Evolutionary conservation across 345 rosid species (phyloP).

Genomic region (Populus euphratica): DNA sequence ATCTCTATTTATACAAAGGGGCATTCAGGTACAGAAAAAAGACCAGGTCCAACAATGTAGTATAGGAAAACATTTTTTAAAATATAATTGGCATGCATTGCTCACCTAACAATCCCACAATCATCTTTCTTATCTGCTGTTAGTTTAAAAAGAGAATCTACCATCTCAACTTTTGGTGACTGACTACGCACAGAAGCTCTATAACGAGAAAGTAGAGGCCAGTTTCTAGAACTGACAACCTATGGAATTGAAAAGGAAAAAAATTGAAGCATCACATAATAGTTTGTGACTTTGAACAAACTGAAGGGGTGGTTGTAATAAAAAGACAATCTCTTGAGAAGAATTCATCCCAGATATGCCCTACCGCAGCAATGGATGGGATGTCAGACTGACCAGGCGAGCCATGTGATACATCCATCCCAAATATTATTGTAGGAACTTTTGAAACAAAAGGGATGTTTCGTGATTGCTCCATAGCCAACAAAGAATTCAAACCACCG

Average conservation of each 20-base stretch:
- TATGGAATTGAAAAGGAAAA: neutral
- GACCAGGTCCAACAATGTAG: no score
- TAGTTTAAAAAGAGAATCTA: conserved; percentile 15
- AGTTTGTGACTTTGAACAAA: neutral
- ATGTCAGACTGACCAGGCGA: conserved; percentile 25
- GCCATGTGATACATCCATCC: conserved; percentile 31
- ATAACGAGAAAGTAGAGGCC: conserved; percentile 21
- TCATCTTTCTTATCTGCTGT: neutral
- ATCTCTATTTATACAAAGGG: neutral
- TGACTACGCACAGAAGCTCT: conserved; percentile 26
- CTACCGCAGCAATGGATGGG: conserved; percentile 31
- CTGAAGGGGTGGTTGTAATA: neutral
- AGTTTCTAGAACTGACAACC: conserved; percentile 26
- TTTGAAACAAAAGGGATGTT: conserved; percentile 18
- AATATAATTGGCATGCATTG: neutral
- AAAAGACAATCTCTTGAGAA: neutral
- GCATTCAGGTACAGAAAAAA: neutral
- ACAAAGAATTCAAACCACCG: conserved; percentile 26
- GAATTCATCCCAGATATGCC: neutral
- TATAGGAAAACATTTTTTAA: neutral
- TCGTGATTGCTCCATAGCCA: conserved; percentile 18
- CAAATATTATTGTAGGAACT: conserved; percentile 26
- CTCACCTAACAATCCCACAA: conserved; percentile 22
- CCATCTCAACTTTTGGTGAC: conserved; percentile 29
- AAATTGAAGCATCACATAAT: neutral